phyloP scores from a whole-genome alignment of 805 yeast genomes.

The Saccharomycopsis fodiens region DNA sequence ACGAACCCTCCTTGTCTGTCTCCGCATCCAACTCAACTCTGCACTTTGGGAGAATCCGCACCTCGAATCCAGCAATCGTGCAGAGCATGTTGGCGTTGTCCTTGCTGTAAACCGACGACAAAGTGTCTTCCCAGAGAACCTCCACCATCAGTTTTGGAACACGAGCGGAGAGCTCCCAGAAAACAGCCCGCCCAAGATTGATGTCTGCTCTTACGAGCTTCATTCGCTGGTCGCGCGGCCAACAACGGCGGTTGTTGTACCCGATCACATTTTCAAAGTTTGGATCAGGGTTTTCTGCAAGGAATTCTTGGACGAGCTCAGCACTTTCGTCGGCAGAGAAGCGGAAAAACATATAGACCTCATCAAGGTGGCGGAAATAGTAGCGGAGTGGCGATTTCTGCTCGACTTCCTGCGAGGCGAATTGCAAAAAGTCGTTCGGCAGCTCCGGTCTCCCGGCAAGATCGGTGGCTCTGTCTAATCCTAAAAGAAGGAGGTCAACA shows the following conservation, averaged over 20 bases:
- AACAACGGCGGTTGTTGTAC: constrained; percentile 80
- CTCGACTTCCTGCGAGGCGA: constrained; percentile 51
- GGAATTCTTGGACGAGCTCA: constrained; percentile 65
- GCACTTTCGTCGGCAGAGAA: constrained; percentile 67
- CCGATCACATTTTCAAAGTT: constrained; percentile 81
- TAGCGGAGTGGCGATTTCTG: constrained; percentile 25
- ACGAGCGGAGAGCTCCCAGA: constrained; percentile 81
- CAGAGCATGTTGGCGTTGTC: constrained; percentile 87
- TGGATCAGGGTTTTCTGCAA: constrained; percentile 87
- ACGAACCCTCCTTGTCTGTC: constrained; percentile 69
- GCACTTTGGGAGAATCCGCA: constrained; percentile 72
- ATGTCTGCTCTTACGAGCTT: constrained; percentile 85
- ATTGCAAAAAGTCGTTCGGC: constrained; percentile 78
- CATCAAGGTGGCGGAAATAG: constrained; percentile 79
- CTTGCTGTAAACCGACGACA: constrained; percentile 81
- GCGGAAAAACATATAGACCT: constrained; percentile 69
- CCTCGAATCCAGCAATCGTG: constrained; percentile 93
- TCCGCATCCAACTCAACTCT: constrained; percentile 49
- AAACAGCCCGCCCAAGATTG: constrained; percentile 82
- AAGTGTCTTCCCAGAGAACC: constrained; percentile 67
- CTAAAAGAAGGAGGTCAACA: constrained; percentile 73
- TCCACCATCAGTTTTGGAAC: constrained; percentile 69
- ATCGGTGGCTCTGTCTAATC: constrained; percentile 80
- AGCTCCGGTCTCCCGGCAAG: constrained; percentile 68
- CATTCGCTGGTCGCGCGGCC: constrained; percentile 95